Evolutionary conservation across 208 protist species (phyloP).

Genomic region (Acanthamoeba triangularis): DNA sequence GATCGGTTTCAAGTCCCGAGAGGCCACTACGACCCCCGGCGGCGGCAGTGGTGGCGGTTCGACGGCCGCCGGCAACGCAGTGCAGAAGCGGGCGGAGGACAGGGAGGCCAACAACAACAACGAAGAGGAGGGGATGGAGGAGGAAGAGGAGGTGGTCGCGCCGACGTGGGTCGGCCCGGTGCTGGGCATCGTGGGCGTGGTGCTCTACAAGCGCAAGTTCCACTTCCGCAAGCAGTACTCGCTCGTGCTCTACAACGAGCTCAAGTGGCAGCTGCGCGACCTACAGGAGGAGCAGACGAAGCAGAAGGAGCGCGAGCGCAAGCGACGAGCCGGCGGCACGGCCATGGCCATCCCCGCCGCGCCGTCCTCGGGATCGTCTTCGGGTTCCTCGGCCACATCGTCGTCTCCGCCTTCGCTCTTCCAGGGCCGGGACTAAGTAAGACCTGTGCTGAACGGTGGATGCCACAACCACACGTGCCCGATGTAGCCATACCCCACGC

Average conservation of each 20-base stretch:
- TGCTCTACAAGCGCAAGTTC: constrained; percentile 62
- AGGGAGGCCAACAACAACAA: not conserved
- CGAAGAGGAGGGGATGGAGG: not conserved
- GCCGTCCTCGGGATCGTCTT: not conserved
- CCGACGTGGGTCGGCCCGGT: not conserved
- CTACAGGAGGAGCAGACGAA: constrained; percentile 42
- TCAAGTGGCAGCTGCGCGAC: constrained; percentile 47
- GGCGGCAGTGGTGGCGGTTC: not conserved
- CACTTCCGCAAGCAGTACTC: constrained; percentile 63
- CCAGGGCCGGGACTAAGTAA: not conserved
- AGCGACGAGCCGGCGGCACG: not conserved
- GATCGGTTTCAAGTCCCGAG: not conserved
- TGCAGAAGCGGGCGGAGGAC: not conserved
- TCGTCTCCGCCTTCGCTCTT: not conserved
- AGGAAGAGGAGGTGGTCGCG: constrained; percentile 18
- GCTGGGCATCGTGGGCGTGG: constrained; percentile 56
- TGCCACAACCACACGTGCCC: not conserved
- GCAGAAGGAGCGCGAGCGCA: constrained; percentile 49
- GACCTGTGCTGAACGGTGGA: not conserved
- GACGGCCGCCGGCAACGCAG: not conserved
- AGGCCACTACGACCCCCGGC: not conserved
- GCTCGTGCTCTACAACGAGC: constrained; percentile 58
- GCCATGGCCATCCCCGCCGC: not conserved
- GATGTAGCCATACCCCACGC: not conserved
- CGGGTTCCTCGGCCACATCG: not conserved